These are phyloP conservation scores for Trichoderma parareesei DNA, from an alignment of 495 filamentous ascomycete species.

Conservation along the genomic window DNA sequence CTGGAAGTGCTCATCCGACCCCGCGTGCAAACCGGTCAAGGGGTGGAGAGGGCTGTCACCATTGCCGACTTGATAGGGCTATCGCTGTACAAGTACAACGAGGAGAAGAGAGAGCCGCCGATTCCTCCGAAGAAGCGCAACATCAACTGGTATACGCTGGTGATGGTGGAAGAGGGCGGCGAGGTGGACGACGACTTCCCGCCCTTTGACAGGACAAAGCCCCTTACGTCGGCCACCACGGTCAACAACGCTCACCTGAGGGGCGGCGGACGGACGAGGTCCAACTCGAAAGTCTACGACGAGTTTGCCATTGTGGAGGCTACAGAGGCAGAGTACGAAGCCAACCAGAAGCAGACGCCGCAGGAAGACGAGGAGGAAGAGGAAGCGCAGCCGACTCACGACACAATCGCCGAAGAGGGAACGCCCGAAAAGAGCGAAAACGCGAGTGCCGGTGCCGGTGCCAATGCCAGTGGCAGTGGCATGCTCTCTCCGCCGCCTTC, in stretches of 20 bases:
- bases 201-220: constrained; percentile 67
- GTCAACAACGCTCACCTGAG: constrained; percentile 58
- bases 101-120: constrained; percentile 68
- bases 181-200: constrained; percentile 97
- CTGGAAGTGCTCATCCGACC: constrained; percentile 72
- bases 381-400: constrained; percentile 15
- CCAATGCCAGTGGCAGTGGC: neutral
- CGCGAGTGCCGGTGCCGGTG: neutral
- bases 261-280: constrained; percentile 55
- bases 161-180: constrained; percentile 81
- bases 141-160: constrained; percentile 84
- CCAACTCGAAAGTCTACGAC: constrained; percentile 78
- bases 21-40: constrained; percentile 63
- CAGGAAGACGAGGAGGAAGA: constrained; percentile 55
- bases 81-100: constrained; percentile 75
- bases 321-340: constrained; percentile 62
- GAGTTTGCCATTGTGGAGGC: constrained; percentile 89
- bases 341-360: constrained; percentile 70
- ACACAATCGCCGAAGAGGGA: constrained; percentile 28
- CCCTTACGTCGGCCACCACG: constrained; percentile 78
- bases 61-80: constrained; percentile 89
- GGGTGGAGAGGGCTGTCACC: constrained; percentile 55
- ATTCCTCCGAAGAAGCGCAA: constrained; percentile 63
- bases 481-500: constrained; percentile 32
- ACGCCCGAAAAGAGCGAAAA: constrained; percentile 27